Base-by-base conservation (phyloP, 2,329 filamentous ascomycete genomes). In the Pseudonectria foliicola region DNA sequence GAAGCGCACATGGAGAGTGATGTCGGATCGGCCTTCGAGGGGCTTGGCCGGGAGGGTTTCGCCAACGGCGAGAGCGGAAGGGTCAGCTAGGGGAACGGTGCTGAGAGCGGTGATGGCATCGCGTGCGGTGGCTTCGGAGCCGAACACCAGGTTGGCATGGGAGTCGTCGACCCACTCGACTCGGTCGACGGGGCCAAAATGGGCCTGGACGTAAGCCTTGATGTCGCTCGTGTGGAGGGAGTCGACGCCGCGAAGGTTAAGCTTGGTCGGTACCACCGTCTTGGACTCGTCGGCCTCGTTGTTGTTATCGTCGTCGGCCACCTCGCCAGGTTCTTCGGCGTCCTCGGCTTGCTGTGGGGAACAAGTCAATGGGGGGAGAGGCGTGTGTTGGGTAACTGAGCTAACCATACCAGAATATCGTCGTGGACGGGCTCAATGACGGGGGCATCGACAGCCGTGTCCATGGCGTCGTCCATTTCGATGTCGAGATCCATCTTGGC, bases 141-240 rank as follows among this genome's bases (percentile, higher is more conserved):
- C 67, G 63, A 92, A 96, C 34, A 94, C 62, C 34, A 95, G 68
- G 56, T 96, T 96, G 43, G 87, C 86, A 0, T 87, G 90, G 6
- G 77, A 80, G 60, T 98, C 92, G 57, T 96, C 86, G 46, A 98
- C 87, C 92, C 92, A 98, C 63, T 96, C 88, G 44, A 95, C 70
- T 42, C 75, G 72, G 37, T 74, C 66, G 37, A 80, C 67, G 11
- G 61, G 57, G 25, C 70, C 64, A 52, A 75, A 87, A 57, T 92
- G 75, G 43, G 85, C 72, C 31, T 68, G 62, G 7, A 86, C 76
- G 50, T 88, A 95, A 39, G 73, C 68, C 49, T 83, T 81, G 49
- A 96, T 82, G 44, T 95, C 79, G 36, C 78, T 73, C 18, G 88
- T 88, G 23, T 82, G 85, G 55, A 96, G 68, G 28, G 82, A 77